phyloP scores from a whole-genome alignment of 129 eudicot genomes.

The Tagetes patula region DNA sequence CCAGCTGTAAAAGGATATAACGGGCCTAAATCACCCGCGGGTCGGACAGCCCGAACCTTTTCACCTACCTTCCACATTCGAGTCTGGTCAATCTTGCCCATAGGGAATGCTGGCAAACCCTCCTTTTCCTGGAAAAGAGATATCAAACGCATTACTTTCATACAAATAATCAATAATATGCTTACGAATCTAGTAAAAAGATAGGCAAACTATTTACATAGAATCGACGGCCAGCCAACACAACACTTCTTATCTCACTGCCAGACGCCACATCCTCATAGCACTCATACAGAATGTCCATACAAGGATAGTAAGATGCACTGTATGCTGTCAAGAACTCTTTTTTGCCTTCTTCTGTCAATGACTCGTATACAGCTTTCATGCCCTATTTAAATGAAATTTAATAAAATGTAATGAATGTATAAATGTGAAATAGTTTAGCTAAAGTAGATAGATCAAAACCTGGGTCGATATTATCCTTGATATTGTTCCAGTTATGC shows the following conservation, averaged over 20 bases:
- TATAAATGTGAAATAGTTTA: background rate
- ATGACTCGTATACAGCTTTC: slow-evolving; percentile 82
- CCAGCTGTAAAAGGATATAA: slow-evolving; percentile 97
- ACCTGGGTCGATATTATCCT: slow-evolving; percentile 85
- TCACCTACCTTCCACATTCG: slow-evolving; percentile 99
- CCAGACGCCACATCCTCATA: slow-evolving; percentile 98
- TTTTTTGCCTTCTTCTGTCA: slow-evolving; percentile 77
- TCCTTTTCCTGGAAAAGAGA: slow-evolving; percentile 68
- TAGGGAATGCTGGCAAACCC: slow-evolving; percentile 96
- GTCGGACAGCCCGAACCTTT: slow-evolving; percentile 69
- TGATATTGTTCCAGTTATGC: slow-evolving; percentile 86
- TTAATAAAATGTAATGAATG: background rate
- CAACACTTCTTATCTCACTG: slow-evolving; percentile 93
- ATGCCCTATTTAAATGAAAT: slow-evolving; percentile 57
- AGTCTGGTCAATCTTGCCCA: slow-evolving; percentile 97
- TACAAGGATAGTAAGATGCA: slow-evolving; percentile 93
- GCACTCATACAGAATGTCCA: slow-evolving; percentile 95
- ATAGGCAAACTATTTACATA: slow-evolving; percentile 43
- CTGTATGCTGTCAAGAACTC: slow-evolving; percentile 89
- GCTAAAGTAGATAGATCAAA: background rate
- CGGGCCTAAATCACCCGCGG: slow-evolving; percentile 90
- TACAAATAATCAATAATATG: background rate
- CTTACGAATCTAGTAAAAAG: background rate
- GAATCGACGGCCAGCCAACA: slow-evolving; percentile 96
- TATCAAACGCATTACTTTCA: background rate